A percentile compares a stretch with the other conserved stretches of the same genome.
Conservation (phyloP, 176 grass and related monocot genomes). For the Secale cereale region DNA sequence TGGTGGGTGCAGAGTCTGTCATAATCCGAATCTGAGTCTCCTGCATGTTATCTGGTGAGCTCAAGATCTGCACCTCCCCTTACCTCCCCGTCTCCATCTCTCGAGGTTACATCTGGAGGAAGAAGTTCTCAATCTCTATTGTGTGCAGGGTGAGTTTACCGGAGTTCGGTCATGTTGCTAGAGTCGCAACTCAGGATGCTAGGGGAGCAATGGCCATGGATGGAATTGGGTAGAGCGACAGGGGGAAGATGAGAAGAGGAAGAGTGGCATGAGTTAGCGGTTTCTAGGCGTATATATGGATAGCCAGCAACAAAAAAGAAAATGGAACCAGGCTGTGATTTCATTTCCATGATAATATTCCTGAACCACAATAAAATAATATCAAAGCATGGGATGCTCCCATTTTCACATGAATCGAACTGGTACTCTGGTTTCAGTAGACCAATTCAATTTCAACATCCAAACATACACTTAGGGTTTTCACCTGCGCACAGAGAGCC, state of each 20-base stretch:
- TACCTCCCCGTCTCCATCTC: background rate
- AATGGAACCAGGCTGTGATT: background rate
- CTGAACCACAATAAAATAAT: background rate
- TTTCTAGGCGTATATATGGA: background rate
- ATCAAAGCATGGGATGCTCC: background rate
- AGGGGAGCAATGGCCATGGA: background rate
- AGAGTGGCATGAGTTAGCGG: background rate
- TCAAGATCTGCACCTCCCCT: background rate
- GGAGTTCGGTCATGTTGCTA: background rate
- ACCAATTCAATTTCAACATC: background rate
- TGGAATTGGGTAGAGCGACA: background rate
- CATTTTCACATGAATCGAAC: background rate
- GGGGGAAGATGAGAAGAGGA: background rate
- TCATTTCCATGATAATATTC: background rate
- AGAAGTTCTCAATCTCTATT: background rate
- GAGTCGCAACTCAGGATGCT: background rate
- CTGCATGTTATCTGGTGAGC: background rate
- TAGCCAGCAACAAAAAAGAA: background rate
- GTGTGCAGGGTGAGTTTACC: background rate
- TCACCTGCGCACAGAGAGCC: background rate
- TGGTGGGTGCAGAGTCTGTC: background rate
- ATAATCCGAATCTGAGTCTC: background rate
- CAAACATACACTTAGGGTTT: background rate
- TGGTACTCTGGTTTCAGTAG: background rate
- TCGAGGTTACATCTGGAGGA: background rate